Evolutionary conservation across 306 rosid species (phyloP).

Genomic region (Inga leiocalycina): DNA sequence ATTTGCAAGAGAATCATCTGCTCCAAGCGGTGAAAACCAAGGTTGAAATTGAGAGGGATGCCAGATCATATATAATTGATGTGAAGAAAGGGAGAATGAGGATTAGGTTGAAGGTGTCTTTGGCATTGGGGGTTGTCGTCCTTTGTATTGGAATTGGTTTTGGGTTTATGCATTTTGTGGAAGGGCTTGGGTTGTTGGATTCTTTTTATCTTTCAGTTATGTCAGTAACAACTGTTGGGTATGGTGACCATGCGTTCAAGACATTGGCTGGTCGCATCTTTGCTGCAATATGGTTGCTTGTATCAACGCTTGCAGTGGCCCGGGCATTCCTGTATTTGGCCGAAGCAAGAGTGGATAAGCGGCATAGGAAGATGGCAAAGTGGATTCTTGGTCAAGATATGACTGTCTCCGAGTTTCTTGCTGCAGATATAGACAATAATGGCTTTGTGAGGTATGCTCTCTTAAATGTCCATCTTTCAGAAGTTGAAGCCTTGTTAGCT

Average conservation of each 20-base stretch:
- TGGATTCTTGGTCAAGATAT: slow-evolving; percentile 98
- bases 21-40: slow-evolving; percentile 57
- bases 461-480: neutral
- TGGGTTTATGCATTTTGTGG: slow-evolving; percentile 82
- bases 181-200: slow-evolving; percentile 87
- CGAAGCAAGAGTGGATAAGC: slow-evolving; percentile 96
- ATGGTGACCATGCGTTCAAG: slow-evolving; percentile 83
- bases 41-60: slow-evolving; percentile 48
- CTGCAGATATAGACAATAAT: slow-evolving; percentile 93
- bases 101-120: slow-evolving; percentile 90
- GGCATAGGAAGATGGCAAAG: slow-evolving; percentile 95
- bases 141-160: slow-evolving; percentile 89
- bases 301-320: slow-evolving; percentile 92
- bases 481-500: neutral
- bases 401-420: slow-evolving; percentile 92
- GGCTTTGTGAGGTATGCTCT: slow-evolving; percentile 87
- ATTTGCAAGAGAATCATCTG: slow-evolving; percentile 86
- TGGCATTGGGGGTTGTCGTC: slow-evolving; percentile 92
- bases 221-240: slow-evolving; percentile 97
- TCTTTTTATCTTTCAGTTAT: slow-evolving; percentile 95
- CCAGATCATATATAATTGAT: slow-evolving; percentile 73
- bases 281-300: slow-evolving; percentile 94
- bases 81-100: slow-evolving; percentile 99
- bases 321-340: slow-evolving; percentile 93
- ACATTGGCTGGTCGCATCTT: slow-evolving; percentile 81